Percentiles rank a stretch among this genome's conserved stretches.
These are phyloP conservation scores for Nicotiana otophora DNA, from an alignment of 257 asterid genomes.

Conservation along the genomic window DNA sequence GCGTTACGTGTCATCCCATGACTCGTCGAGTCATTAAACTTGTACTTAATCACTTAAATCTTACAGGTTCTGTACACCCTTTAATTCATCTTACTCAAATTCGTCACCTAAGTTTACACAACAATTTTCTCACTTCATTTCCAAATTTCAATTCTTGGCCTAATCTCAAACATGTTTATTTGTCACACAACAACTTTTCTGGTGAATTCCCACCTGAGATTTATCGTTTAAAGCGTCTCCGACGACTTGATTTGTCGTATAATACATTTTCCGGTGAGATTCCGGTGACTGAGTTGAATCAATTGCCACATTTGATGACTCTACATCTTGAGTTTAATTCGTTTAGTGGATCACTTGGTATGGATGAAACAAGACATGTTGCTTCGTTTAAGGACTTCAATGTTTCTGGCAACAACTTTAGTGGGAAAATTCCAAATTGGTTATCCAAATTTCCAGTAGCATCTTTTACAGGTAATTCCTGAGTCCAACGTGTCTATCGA, in stretches of 20 bases:
- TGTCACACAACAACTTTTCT: slow-evolving; percentile 29
- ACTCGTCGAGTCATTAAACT: slow-evolving; percentile 26
- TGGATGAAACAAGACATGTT: background rate
- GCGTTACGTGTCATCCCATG: slow-evolving; percentile 20
- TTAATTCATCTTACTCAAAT: slow-evolving; percentile 20
- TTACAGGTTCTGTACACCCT: slow-evolving; percentile 23
- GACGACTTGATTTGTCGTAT: slow-evolving; percentile 29
- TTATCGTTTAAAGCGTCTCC: slow-evolving; percentile 14
- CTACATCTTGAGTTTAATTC: slow-evolving; percentile 29
- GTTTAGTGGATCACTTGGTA: slow-evolving; percentile 18
- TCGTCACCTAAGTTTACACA: slow-evolving; percentile 31
- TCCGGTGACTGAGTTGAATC: slow-evolving; percentile 24
- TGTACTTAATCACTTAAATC: slow-evolving; percentile 18
- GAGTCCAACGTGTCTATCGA: no score
- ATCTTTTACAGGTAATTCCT: slow-evolving; percentile 9
- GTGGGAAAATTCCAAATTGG: slow-evolving; percentile 26
- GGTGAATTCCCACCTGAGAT: slow-evolving; percentile 24
- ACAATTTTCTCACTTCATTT: slow-evolving; percentile 22
- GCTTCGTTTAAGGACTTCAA: slow-evolving; percentile 16
- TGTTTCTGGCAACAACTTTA: slow-evolving; percentile 21
- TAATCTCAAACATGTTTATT: slow-evolving; percentile 25
- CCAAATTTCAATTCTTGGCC: slow-evolving; percentile 23
- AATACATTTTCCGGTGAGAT: slow-evolving; percentile 24
- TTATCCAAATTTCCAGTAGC: slow-evolving; percentile 27
- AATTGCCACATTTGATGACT: slow-evolving; percentile 28